phyloP scores from a whole-genome alignment of 805 yeast species.

The Metschnikowia lochheadii region DNA sequence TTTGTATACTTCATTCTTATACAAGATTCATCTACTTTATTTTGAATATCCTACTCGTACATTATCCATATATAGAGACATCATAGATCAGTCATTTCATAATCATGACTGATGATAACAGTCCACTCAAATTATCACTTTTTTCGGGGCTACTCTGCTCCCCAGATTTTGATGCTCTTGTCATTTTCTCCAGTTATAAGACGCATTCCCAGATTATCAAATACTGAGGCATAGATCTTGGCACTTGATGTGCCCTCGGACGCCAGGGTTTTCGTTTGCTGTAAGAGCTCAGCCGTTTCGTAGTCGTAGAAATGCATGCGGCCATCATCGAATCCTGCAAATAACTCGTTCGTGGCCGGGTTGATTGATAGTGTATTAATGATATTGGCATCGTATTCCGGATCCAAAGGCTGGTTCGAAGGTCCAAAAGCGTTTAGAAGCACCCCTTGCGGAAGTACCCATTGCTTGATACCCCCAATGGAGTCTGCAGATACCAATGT shows the following conservation, averaged over 20 bases:
- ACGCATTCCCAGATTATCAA: constrained; percentile 77
- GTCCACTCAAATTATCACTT: neutral
- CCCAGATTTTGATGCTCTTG: constrained; percentile 78
- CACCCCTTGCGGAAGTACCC: constrained; percentile 77
- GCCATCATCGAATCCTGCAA: constrained; percentile 86
- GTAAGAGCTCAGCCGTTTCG: constrained; percentile 61
- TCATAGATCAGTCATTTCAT: no score
- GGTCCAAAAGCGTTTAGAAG: constrained; percentile 56
- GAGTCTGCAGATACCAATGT: constrained; percentile 80
- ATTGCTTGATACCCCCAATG: constrained; percentile 69
- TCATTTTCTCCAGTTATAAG: constrained; percentile 88
- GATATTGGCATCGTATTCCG: constrained; percentile 37
- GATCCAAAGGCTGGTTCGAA: constrained; percentile 20
- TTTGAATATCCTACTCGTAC: no score
- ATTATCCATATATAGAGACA: no score
- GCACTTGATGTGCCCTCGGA: constrained; percentile 69
- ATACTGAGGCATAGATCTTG: constrained; percentile 65
- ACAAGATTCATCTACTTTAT: no score
- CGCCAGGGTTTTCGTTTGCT: constrained; percentile 47
- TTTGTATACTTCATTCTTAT: no score
- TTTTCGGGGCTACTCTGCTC: constrained; percentile 26
- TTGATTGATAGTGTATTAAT: constrained; percentile 68
- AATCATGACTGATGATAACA: no score
- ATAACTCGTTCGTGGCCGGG: constrained; percentile 55
- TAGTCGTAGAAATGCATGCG: constrained; percentile 74